Base-by-base conservation (phyloP, 495 filamentous ascomycete species). In the Friedmanniomyces endolithicus region DNA sequence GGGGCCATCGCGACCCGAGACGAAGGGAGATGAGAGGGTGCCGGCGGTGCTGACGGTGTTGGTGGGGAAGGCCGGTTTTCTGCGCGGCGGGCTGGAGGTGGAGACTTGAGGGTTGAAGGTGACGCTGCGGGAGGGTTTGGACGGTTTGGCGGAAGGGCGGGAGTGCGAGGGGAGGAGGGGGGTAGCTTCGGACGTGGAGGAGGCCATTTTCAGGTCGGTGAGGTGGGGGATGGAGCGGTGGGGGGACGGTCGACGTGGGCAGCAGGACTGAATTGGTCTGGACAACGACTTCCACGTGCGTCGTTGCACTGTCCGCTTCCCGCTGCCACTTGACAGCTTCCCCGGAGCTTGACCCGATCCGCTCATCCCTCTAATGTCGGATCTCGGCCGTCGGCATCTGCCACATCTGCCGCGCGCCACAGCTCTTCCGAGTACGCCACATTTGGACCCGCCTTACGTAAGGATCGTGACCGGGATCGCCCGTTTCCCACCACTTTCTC, bases 31-130 rank as follows among this genome's bases (percentile, higher is more conserved):
- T 64, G 20, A 64, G 53, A 63, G 63, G 68, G 48, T 67, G 64
- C 50, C 70, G 64, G 12, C 70, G 67, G 50, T 70, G 64, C 54
- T 72, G 67, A 23, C 68, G 22, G 57, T 49, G 39, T 52, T 50
- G 60, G 47, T 69, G 64, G 55, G 71, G 68, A 60, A 75, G n/a
- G 72, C 66, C 16, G 75, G 67, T 54, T 72, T 70, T 31, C 71
- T 67, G 29, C 69, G 53, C 22, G 75, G 63, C 24, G 73, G 66
- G 45, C 72, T 71, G 58, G 74, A 73, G n/a, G 63, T 74, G 45
- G 74, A 77, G 51, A 86, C 74, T 37, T 77, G 79, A 33, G 84
- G 82, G 65, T 81, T 85, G 71, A 87, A 87, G 1, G 83, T 84
- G 39, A 87, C 84, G 52, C 74, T 84, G 58, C 83, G 77, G 39